Percentiles rank a stretch among this genome's conserved stretches.
These are phyloP conservation scores for Phoenix roebelenii DNA, from an alignment of 176 grass and related monocot species.

Conservation along the genomic window DNA sequence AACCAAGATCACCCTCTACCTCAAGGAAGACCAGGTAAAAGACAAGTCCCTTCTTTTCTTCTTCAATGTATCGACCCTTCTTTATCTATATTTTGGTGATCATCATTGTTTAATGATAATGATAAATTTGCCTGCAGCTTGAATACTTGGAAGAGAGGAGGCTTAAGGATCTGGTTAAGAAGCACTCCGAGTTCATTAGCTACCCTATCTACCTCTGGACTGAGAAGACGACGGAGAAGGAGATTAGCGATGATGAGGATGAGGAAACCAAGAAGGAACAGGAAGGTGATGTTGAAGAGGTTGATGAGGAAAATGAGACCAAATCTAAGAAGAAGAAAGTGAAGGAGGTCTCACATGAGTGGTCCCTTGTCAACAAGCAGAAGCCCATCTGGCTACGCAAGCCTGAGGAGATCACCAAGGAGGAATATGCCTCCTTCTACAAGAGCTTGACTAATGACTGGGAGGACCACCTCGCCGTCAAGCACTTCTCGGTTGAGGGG, in stretches of 20 bases:
- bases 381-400: conserved; percentile 11
- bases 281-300: conserved; percentile 6
- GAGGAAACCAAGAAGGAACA: conserved; percentile 5
- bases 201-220: conserved; percentile 10
- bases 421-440: conserved; percentile 11
- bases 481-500: conserved; percentile 4
- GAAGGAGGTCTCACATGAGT: conserved; percentile 8
- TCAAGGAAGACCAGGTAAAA: conserved; percentile 7
- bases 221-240: conserved; percentile 8
- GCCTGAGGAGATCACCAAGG: conserved; percentile 12
- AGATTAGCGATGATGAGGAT: conserved; percentile 7
- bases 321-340: conserved; percentile 14
- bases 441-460: conserved; percentile 10
- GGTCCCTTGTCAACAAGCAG: conserved; percentile 8
- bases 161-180: conserved; percentile 10
- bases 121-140: neutral
- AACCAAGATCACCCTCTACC: conserved; percentile 16
- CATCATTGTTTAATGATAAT: too few species aligned
- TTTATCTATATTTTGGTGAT: too few species aligned
- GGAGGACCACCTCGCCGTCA: conserved; percentile 4
- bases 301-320: conserved; percentile 3
- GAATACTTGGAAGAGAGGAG: conserved; percentile 12
- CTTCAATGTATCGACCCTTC: too few species aligned
- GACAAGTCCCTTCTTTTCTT: too few species aligned
- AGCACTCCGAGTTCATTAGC: conserved; percentile 11